Evolutionary conservation across 768 basidiomycete species (phyloP), one percentile per base, ranked within the genome.

Genomic region (Lepiota venenata): DNA sequence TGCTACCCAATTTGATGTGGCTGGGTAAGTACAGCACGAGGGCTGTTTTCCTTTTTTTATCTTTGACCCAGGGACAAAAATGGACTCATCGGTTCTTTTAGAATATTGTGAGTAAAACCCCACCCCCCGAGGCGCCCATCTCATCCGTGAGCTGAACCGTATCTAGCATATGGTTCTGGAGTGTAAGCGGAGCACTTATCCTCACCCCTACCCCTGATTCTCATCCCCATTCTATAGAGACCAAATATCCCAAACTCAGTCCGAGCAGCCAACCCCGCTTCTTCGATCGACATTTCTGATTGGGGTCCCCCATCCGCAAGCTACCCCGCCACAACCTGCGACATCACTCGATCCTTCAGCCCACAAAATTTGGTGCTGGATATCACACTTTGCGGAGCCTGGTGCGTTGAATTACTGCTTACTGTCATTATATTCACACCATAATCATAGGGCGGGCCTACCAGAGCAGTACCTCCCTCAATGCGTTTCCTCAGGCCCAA

Each of bases 1-100:
- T 58, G 87, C 88, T 7, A 78, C 85, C 1, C 87, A 90, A 63
- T 80, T 89, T 59, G 87, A 86, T 41, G 68, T 68, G 27, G 60
- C 75, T 1, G 85, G 71, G 70, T 70, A 44, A 43, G 66, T 65
- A 1, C 25, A 25, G n/a, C n/a, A n/a, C n/a, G n/a, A n/a, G n/a
- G n/a, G n/a, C n/a, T n/a, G n/a, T n/a, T n/a, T n/a, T n/a, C 25
- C 5, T 25, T 25, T 42, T 18, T 36, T 40, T 49, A 32, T 29
- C 15, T 16, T 47, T 16, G 5, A 14, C n/a, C 6, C 18, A 5
- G 21, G n/a, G 20, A 42, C 16, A 5, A 14, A 32, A 32, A 29
- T 29, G 8, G 27, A 29, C 8, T 32, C 8, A 9, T 11, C 8
- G 32, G 9, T 32, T 32, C 18, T 15, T 39, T 36, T 46, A 61